A percentile compares a stretch with the other conserved stretches of the same genome.
phyloP scores from a whole-genome alignment of 73 alveolate species.

The Breviolum minutum region DNA sequence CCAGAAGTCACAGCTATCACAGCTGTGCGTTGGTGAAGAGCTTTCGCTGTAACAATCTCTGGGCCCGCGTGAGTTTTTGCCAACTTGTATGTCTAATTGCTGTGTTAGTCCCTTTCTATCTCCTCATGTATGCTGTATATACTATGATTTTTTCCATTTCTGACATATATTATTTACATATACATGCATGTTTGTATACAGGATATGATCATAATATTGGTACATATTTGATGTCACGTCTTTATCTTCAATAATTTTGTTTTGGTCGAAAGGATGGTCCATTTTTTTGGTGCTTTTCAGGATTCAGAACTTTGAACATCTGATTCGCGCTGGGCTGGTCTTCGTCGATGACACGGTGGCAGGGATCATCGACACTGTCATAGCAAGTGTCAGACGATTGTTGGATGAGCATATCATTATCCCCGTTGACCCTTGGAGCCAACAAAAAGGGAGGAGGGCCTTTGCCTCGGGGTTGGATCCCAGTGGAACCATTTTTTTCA shows the following conservation, averaged over 20 bases:
- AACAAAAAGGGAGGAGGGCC: too few relatives aligned
- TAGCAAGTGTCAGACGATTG: background rate
- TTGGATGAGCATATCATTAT: background rate
- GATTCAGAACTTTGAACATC: background rate
- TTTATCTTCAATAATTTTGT: background rate
- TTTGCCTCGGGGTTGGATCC: background rate
- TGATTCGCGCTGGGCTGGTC: background rate
- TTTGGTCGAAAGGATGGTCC: background rate
- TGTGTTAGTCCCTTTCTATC: too few relatives aligned
- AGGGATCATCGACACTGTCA: background rate
- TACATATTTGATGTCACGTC: background rate
- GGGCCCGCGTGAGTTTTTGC: too few relatives aligned
- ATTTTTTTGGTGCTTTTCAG: background rate
- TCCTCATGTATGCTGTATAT: too few relatives aligned
- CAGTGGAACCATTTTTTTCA: background rate
- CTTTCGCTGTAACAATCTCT: too few relatives aligned
- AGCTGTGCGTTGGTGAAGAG: too few relatives aligned
- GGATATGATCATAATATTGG: background rate
- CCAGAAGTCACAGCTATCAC: too few relatives aligned
- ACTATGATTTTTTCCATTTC: background rate
- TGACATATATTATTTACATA: background rate
- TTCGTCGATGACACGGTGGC: background rate
- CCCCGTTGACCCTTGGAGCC: background rate
- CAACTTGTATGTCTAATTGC: too few relatives aligned
- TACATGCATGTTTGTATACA: background rate